Evolutionary conservation across 371 early-diverging fungal genomes (phyloP), one percentile per base, ranked within the genome.

Genomic region (Circinella minor): DNA sequence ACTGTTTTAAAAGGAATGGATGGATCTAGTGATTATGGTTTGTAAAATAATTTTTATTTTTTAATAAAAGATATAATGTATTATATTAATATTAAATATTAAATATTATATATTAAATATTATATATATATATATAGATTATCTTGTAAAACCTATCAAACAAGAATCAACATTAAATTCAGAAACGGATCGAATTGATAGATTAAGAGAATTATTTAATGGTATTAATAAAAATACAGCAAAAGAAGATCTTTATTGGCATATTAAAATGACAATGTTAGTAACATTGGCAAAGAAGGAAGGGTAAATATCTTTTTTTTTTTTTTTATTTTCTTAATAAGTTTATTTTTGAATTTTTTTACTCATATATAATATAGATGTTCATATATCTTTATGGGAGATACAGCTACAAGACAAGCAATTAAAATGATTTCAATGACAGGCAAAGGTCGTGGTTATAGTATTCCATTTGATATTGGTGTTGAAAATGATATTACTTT

Each of bases 361-460:
- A 43, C 43, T 43, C 9, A 43, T 11, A 43, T 43, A 11, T 11
- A 9, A 6, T 11, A 43, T 61, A 80, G 86, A 8, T 96, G 96
- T 70, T 77, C 84, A 0, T 86, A 83, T 51, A 83, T 96, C 13
- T 81, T 93, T 17, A 74, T 94, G 70, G 97, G 92, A 10, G 93
- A 94, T 76, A 91, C 90, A 49, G 86, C 93, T 7, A 94, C 95
- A 18, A 85, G 92, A 37, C 85, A 94, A 18, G 95, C 96, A 0
- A 88, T 93, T 59, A 91, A 89, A 66, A 89, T 91, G 63, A 91
- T 97, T 49, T 78, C 94, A 1, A 77, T 88, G 69, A 94, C 94
- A 8, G 86, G 91, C 55, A 91, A 94, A 64, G 97, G 97, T 1
- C 89, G 95, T 36, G 97, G 97, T 17, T 92, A 92, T 73, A 90